Evolutionary conservation across 176 grass and related monocot species (phyloP).

Genomic region (Elaeis guineensis): DNA sequence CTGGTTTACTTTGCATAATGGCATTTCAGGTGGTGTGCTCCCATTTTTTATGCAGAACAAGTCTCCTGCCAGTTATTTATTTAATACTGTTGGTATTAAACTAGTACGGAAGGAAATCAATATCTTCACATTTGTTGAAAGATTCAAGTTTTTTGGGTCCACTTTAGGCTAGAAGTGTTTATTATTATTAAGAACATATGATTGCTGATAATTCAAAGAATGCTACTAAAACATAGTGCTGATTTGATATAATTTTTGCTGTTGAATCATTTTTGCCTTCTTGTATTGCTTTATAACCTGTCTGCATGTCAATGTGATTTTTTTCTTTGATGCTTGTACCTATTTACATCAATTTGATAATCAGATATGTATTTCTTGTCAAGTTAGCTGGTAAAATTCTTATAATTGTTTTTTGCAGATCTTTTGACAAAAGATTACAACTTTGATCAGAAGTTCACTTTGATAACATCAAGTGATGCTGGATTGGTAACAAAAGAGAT

Average conservation of each 20-base stretch:
- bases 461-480: slow-evolving; percentile 33
- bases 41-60: no score
- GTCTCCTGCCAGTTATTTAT: no score
- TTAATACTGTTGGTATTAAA: no score
- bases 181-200: no score
- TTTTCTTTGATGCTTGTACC: neutral
- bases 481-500: slow-evolving; percentile 41
- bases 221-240: no score
- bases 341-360: neutral
- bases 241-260: neutral
- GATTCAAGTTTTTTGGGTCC: no score
- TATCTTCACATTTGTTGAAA: no score
- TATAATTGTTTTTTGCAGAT: slow-evolving; percentile 36
- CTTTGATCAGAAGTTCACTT: slow-evolving; percentile 74
- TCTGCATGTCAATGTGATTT: neutral
- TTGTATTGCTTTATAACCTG: neutral
- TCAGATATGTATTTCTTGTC: neutral
- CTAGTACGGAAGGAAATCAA: no score
- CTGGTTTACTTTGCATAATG: no score
- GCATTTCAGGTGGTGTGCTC: no score
- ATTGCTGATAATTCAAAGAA: no score
- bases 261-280: neutral
- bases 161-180: no score
- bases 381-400: neutral
- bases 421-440: slow-evolving; percentile 82